A percentile compares a stretch with the other conserved stretches of the same genome.
Conservation (phyloP, 2,329 filamentous ascomycete species). For the Sporothrix pallida region DNA sequence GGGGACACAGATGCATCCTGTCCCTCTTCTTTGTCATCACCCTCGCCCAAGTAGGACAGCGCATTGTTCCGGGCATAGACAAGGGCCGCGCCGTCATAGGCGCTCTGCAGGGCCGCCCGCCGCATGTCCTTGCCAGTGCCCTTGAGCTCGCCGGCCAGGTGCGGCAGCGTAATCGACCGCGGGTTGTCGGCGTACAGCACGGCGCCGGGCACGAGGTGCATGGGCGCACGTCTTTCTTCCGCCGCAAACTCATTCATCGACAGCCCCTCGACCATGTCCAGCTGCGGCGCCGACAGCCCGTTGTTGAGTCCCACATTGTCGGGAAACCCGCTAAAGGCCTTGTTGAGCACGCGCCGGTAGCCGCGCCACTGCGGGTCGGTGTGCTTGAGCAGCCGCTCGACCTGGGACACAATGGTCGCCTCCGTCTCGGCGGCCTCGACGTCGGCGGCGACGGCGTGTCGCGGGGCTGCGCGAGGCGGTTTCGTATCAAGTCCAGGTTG, state of each 20-base stretch:
- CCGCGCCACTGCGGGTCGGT: not conserved
- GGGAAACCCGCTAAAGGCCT: slow-evolving; percentile 1
- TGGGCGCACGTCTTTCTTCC: too few species aligned
- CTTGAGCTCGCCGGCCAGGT: not conserved
- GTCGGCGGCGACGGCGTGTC: not conserved
- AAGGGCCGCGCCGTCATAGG: not conserved
- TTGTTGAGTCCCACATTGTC: not conserved
- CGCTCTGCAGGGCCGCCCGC: not conserved
- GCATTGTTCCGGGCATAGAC: not conserved
- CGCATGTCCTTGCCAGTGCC: not conserved
- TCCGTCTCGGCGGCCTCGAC: not conserved
- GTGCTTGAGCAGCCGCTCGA: not conserved
- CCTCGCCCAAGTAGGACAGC: not conserved
- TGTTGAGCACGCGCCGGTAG: not conserved
- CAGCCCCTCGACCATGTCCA: not conserved
- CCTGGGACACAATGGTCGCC: not conserved
- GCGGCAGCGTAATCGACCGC: not conserved
- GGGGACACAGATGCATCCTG: too few species aligned
- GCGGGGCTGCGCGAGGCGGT: not conserved
- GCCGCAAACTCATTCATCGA: not conserved
- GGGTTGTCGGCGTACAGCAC: not conserved
- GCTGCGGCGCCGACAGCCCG: not conserved
- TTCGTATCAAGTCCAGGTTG: not conserved
- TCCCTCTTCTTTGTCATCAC: too few species aligned
- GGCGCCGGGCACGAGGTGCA: not conserved